These are phyloP conservation scores for Brassica rapa DNA, from an alignment of 345 rosid species.

Conservation along the genomic window DNA sequence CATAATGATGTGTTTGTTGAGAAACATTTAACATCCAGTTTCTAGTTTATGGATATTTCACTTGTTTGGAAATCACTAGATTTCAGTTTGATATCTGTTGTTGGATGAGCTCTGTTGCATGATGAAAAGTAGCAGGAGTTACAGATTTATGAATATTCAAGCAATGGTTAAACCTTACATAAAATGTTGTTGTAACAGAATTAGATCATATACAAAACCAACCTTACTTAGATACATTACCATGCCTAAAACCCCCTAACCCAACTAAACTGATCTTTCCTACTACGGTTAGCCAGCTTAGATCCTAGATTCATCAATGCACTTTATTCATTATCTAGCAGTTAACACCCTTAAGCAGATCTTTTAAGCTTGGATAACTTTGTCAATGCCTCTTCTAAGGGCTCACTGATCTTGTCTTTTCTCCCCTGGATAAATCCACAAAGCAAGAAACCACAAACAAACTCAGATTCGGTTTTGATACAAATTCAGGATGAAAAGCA, in stretches of 20 bases:
- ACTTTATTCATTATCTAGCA: conserved; percentile 6
- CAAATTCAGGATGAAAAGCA: not conserved
- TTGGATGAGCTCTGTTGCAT: conserved; percentile 2
- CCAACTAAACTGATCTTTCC: conserved; percentile 13
- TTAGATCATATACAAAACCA: not conserved
- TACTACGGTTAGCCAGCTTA: conserved; percentile 1
- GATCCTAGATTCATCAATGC: not conserved
- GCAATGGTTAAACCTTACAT: conserved; percentile 2
- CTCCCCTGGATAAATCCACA: conserved; percentile 17
- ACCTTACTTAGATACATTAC: not conserved
- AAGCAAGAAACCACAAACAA: conserved; percentile 5
- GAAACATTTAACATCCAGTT: conserved; percentile 15
- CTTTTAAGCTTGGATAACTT: conserved; percentile 17
- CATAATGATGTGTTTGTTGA: not conserved
- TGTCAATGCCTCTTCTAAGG: conserved; percentile 25
- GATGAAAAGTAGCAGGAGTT: conserved; percentile 1
- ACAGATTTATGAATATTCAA: not conserved
- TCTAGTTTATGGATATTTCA: not conserved
- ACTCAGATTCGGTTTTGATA: not conserved
- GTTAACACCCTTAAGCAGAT: not conserved
- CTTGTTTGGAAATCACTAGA: not conserved
- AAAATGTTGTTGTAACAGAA: not conserved
- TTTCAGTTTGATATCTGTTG: not conserved
- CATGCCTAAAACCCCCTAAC: not conserved
- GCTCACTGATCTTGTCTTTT: conserved; percentile 17